A percentile compares a stretch with the other conserved stretches of the same genome.
Evolutionary conservation across 257 asterid species (phyloP).

Genomic region (Coffea canephora): DNA sequence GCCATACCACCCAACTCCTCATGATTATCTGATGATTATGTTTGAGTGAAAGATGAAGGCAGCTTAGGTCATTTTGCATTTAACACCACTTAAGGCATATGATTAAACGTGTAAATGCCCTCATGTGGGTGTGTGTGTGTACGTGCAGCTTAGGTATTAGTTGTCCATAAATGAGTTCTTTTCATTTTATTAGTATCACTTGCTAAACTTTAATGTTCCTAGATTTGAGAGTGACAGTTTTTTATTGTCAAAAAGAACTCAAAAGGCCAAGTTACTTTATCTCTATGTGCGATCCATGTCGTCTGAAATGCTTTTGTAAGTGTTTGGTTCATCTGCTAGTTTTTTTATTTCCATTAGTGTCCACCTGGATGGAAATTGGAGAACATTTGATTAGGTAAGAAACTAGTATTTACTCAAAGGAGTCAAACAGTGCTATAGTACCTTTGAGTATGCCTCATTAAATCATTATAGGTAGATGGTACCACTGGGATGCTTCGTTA

Average conservation of each 20-base stretch:
- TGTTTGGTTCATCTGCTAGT: not conserved
- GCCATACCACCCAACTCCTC: conserved; percentile 12
- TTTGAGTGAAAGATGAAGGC: not conserved
- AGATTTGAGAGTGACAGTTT: not conserved
- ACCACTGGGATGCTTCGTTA: not conserved
- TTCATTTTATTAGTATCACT: not conserved
- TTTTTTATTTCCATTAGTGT: too few relatives aligned
- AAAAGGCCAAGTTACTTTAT: not conserved
- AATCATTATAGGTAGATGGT: not conserved
- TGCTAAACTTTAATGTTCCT: not conserved
- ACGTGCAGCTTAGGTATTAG: not conserved
- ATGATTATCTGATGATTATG: not conserved
- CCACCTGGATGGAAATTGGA: not conserved
- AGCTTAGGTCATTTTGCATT: not conserved
- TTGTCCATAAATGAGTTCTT: not conserved
- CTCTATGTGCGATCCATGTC: not conserved
- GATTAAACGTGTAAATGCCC: not conserved
- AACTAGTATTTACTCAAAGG: not conserved
- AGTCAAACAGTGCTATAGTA: not conserved
- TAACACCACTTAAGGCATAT: not conserved
- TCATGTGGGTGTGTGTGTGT: not conserved
- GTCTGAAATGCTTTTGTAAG: not conserved
- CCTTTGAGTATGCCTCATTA: too few relatives aligned
- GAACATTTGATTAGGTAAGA: not conserved
- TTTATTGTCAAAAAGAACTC: not conserved